phyloP scores from a whole-genome alignment of 2,329 filamentous ascomycete genomes.

The Verticillium zaregamsianum region DNA sequence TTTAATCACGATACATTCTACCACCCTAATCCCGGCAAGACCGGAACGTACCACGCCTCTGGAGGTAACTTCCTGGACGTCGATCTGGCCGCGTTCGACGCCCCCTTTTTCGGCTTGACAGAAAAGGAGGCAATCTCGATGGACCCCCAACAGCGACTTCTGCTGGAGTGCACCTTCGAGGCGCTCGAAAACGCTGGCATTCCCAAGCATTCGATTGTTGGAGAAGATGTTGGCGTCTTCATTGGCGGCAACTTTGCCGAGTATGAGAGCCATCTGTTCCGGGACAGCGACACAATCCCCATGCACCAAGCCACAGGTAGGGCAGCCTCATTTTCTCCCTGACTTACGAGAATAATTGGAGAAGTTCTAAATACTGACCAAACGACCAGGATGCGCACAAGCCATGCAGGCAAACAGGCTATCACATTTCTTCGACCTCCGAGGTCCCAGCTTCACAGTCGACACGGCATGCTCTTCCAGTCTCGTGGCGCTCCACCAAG shows the following conservation, averaged over 20 bases:
- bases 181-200: slow-evolving; percentile 49
- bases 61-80: slow-evolving; percentile 39
- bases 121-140: slow-evolving; percentile 46
- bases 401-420: slow-evolving; percentile 51
- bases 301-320: slow-evolving; percentile 49
- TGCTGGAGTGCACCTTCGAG: slow-evolving; percentile 51
- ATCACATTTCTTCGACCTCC: slow-evolving; percentile 51
- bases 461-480: slow-evolving; percentile 30
- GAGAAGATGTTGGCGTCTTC: slow-evolving; percentile 43
- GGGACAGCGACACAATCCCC: slow-evolving; percentile 41
- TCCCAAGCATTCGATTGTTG: slow-evolving; percentile 23
- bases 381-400: slow-evolving; percentile 36
- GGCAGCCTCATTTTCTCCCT: slow-evolving; percentile 6
- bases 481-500: slow-evolving; percentile 25
- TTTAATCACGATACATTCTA: slow-evolving; percentile 40
- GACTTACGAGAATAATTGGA: not conserved
- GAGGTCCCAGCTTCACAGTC: slow-evolving; percentile 23
- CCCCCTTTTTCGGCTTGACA: slow-evolving; percentile 49
- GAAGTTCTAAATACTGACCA: slow-evolving; percentile 9
- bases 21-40: slow-evolving; percentile 1
- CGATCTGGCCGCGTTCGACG: slow-evolving; percentile 44
- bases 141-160: slow-evolving; percentile 50
- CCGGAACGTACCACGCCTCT: slow-evolving; percentile 6
- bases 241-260: slow-evolving; percentile 43
- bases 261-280: slow-evolving; percentile 40